Conservation (phyloP, 2,329 filamentous ascomycete species). For the Incumbomyces delicatus region DNA sequence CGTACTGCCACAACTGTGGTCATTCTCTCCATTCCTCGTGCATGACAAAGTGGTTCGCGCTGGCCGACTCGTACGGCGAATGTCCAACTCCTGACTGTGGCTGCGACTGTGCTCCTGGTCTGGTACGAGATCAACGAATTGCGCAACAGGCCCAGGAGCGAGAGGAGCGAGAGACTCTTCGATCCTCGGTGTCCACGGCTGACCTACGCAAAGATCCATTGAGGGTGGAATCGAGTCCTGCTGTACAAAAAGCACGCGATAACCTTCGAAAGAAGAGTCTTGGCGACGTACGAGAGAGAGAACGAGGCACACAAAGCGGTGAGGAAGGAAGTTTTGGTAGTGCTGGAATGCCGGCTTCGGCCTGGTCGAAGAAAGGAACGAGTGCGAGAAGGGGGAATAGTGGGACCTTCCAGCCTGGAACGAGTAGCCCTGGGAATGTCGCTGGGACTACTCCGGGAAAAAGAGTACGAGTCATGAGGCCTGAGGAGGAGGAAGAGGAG, state of each 20-base stretch:
- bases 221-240: constrained; percentile 35
- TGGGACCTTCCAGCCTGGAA: neutral
- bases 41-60: constrained; percentile 46
- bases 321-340: neutral
- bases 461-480: neutral
- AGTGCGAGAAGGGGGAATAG: neutral
- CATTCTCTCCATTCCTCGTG: constrained; percentile 52
- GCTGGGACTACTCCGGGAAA: neutral
- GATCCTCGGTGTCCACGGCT: constrained; percentile 25
- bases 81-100: constrained; percentile 51
- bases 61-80: constrained; percentile 41
- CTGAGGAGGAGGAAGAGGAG: constrained; percentile 1
- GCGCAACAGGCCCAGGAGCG: constrained; percentile 25
- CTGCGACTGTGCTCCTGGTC: constrained; percentile 49
- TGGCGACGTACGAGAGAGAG: neutral
- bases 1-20: constrained; percentile 51
- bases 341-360: neutral
- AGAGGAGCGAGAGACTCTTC: constrained; percentile 15
- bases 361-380: constrained; percentile 3
- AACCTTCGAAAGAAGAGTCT: constrained; percentile 28
- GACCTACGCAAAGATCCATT: constrained; percentile 37
- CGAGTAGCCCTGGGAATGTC: neutral
- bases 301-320: neutral
- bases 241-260: constrained; percentile 36
- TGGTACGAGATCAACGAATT: constrained; percentile 33